These are phyloP conservation scores for Saturnispora besseyi DNA, from an alignment of 805 yeast species.

Conservation along the genomic window DNA sequence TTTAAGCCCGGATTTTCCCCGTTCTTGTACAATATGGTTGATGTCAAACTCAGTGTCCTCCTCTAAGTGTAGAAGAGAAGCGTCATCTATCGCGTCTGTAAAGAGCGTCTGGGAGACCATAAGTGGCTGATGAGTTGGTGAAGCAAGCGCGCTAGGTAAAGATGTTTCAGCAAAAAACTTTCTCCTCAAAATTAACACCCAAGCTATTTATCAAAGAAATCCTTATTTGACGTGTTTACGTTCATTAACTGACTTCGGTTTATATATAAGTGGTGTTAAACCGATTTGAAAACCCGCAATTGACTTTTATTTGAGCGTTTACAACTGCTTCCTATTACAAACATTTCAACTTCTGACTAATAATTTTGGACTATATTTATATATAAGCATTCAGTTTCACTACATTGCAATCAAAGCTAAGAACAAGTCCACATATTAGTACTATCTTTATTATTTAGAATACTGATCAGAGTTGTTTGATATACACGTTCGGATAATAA, in stretches of 20 bases:
- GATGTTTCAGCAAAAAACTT: not conserved
- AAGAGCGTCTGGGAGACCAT: constrained; percentile 3
- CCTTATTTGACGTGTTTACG: not conserved
- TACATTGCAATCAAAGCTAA: not conserved
- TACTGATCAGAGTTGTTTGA: not conserved
- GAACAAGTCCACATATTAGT: not conserved
- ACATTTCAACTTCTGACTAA: no score
- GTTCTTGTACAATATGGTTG: not conserved
- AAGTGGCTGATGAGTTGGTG: not conserved
- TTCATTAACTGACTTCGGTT: not conserved
- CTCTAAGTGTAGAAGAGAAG: not conserved
- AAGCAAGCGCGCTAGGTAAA: not conserved
- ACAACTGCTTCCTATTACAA: no score
- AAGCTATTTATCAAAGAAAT: not conserved
- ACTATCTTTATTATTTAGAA: not conserved
- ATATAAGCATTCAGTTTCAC: no score
- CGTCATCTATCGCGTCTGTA: constrained; percentile 13
- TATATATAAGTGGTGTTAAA: not conserved
- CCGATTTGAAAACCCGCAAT: no score
- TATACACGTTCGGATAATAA: not conserved
- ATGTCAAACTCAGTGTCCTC: not conserved
- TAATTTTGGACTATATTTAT: no score
- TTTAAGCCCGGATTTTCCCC: constrained; percentile 41
- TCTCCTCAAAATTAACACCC: not conserved
- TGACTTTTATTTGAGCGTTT: no score